Conservation (phyloP, 306 rosid species). For the Quillaja saponaria region DNA sequence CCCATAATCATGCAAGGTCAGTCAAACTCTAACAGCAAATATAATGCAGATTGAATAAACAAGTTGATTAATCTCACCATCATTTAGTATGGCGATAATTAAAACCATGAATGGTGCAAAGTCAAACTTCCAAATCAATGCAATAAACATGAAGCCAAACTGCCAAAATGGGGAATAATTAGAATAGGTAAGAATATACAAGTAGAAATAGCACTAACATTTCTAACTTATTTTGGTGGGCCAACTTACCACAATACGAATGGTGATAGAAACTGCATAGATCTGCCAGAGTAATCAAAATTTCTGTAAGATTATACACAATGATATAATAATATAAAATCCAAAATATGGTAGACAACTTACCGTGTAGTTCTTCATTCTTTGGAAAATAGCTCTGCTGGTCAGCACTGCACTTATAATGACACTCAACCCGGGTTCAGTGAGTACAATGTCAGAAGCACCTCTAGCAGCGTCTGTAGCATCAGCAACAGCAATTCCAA, state of each 20-base stretch:
- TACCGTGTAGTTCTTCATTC: conserved; percentile 98
- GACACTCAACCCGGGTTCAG: conserved; percentile 97
- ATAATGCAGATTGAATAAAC: conserved; percentile 13
- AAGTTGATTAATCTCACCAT: conserved; percentile 55
- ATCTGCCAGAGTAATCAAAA: conserved; percentile 55
- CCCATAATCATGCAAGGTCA: conserved; percentile 13
- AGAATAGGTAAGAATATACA: conserved; percentile 12
- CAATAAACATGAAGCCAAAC: conserved; percentile 97
- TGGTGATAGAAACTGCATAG: conserved; percentile 97
- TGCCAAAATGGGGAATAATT: conserved; percentile 40
- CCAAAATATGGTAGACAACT: conserved; percentile 34
- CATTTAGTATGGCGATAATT: conserved; percentile 92
- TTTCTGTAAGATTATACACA: conserved; percentile 22
- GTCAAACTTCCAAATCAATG: conserved; percentile 93
- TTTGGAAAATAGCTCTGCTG: conserved; percentile 97
- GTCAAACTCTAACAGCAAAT: background rate
- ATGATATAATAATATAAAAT: conserved; percentile 10
- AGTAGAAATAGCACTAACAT: conserved; percentile 1
- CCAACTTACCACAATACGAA: conserved; percentile 89
- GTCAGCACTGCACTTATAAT: conserved; percentile 97
- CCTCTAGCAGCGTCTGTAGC: conserved; percentile 98
- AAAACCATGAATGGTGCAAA: conserved; percentile 98
- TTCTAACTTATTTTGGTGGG: background rate
- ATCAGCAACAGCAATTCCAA: conserved; percentile 98
- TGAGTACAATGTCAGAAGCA: conserved; percentile 97